Base-by-base conservation (phyloP, 805 yeast species). In the Yarrowia alimentaria region DNA sequence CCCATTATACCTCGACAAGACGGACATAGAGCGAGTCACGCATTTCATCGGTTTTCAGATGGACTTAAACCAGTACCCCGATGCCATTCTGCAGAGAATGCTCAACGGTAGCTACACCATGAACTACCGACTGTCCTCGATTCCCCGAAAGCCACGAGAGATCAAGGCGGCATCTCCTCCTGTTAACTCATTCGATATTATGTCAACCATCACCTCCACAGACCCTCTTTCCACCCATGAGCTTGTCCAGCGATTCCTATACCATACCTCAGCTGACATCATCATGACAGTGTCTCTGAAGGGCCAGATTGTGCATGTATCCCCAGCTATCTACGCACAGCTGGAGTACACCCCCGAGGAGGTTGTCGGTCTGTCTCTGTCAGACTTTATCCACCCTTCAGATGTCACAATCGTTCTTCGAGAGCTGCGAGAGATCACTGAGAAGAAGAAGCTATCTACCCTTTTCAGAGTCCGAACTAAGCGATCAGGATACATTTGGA, bases 11-110 rank as follows among this genome's bases (percentile, higher is more conserved):
- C 37, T 43, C 21, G 49, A 43, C 29, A 29, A 29, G 37, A 8
- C 22, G 2, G 37, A 29, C 37, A 4, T 9, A 12, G 37, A 43
- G 17, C 29, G 37, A 16, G 37, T 43, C n/a, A 30, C 49, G 29
- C 49, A 43, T 13, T 43, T 30, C 17, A 43, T 43, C 22, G 49
- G 49, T 10, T 43, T 43, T 37, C 49, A 43, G 22, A 43, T 31
- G 34, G 49, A 43, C 7, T 37, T 43, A 35, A 43, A 43, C 49
- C 49, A 43, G 49, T 43, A 30, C 29, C 49, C 49, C n/a, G 49
- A 43, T 12, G 49, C 49, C 16, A 31, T 43, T 21, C 49, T 43
- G 11, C 49, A 43, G 16, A 25, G 49, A 21, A 43, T 43, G 49
- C 34, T 43, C 29, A 43, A 43, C 22, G 37, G 49, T 6, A 43